Evolutionary conservation across 2,329 filamentous ascomycete species (phyloP).

Genomic region (Ophiostoma quercus): DNA sequence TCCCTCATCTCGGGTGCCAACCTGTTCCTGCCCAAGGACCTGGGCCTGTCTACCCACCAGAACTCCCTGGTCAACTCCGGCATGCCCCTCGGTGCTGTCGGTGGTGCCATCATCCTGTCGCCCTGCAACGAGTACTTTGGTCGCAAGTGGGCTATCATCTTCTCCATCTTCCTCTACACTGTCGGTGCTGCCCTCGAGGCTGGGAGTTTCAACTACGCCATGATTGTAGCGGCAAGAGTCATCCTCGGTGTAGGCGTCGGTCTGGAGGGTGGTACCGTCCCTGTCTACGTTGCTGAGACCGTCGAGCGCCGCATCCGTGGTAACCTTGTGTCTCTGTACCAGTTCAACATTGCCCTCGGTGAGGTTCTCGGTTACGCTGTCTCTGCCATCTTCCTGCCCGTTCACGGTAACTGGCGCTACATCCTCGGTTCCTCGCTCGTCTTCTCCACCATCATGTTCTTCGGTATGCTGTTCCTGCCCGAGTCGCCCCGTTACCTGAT

Average conservation of each 20-base stretch:
- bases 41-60: conserved; percentile 51
- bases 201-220: conserved; percentile 61
- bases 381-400: conserved; percentile 66
- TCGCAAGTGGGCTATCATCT: conserved; percentile 62
- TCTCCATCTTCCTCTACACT: conserved; percentile 65
- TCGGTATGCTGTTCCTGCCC: conserved; percentile 66
- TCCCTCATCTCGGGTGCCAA: conserved; percentile 67
- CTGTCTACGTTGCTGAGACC: conserved; percentile 69
- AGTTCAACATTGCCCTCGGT: conserved; percentile 70
- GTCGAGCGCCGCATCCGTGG: conserved; percentile 63
- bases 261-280: conserved; percentile 68
- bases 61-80: conserved; percentile 63
- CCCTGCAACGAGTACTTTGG: conserved; percentile 64
- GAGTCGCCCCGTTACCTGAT: conserved; percentile 65
- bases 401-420: conserved; percentile 66
- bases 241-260: conserved; percentile 67
- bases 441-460: conserved; percentile 59
- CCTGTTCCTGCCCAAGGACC: conserved; percentile 56
- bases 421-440: conserved; percentile 68
- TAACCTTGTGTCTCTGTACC: conserved; percentile 68
- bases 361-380: conserved; percentile 70
- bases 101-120: conserved; percentile 61
- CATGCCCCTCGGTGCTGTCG: conserved; percentile 67
- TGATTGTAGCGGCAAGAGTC: conserved; percentile 64
- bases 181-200: conserved; percentile 64